phyloP scores from a whole-genome alignment of 1,284 basidiomycete genomes.

The Cerrena zonata region DNA sequence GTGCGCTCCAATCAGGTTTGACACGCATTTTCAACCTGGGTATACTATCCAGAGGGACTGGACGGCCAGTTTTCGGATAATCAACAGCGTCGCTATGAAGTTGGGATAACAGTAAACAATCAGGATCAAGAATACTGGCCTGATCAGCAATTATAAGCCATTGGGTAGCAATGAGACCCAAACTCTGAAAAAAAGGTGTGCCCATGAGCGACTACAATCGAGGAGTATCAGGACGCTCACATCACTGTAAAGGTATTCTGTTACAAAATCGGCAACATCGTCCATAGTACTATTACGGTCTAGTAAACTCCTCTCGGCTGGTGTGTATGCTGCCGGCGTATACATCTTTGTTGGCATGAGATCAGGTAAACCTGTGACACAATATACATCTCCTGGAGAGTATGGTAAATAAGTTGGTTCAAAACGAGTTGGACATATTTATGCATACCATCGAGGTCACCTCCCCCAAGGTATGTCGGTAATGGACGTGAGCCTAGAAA shows the following conservation, averaged over 20 bases:
- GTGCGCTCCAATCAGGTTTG: slow-evolving; percentile 62
- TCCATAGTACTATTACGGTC: slow-evolving; percentile 53
- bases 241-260: slow-evolving; percentile 66
- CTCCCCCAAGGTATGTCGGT: slow-evolving; percentile 58
- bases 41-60: slow-evolving; percentile 44
- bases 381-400: slow-evolving; percentile 42
- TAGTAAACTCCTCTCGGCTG: slow-evolving; percentile 43
- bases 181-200: slow-evolving; percentile 34
- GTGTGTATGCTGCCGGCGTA: slow-evolving; percentile 47
- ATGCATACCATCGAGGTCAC: slow-evolving; percentile 55
- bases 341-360: slow-evolving; percentile 20
- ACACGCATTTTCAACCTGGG: slow-evolving; percentile 36
- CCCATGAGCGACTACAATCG: slow-evolving; percentile 14
- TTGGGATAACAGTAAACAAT: slow-evolving; percentile 58
- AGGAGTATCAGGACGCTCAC: slow-evolving; percentile 30
- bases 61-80: slow-evolving; percentile 57
- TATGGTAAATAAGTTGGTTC: neutral
- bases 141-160: slow-evolving; percentile 69
- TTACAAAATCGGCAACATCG: slow-evolving; percentile 70
- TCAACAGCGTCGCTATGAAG: slow-evolving; percentile 70
- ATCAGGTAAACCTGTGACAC: slow-evolving; percentile 35
- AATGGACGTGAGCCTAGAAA: slow-evolving; percentile 48
- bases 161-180: slow-evolving; percentile 57
- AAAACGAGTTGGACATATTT: too few species aligned
- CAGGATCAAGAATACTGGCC: slow-evolving; percentile 41